Evolutionary conservation across 129 eudicot genomes (phyloP).

Genomic region (Flaveria linearis): DNA sequence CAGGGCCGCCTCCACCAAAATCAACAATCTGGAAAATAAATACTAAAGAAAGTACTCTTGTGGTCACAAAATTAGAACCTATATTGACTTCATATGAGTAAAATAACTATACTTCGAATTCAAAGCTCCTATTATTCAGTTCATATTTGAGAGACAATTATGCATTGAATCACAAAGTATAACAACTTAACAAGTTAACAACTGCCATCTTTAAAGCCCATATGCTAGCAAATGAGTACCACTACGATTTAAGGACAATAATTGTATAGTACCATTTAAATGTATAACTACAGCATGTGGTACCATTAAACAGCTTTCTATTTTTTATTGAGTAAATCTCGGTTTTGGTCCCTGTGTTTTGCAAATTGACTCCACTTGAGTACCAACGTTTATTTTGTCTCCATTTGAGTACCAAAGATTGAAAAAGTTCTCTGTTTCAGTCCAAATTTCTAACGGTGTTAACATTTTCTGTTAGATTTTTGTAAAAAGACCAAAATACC

Average conservation of each 20-base stretch:
- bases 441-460: no score
- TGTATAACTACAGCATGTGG: background rate
- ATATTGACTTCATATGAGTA: background rate
- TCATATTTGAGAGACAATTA: background rate
- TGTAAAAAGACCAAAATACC: no score
- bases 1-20: constrained; percentile 96
- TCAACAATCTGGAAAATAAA: constrained; percentile 66
- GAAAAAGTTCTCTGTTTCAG: no score
- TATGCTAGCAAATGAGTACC: background rate
- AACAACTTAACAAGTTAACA: background rate
- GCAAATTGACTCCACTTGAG: no score
- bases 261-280: background rate
- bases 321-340: no score
- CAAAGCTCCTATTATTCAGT: background rate
- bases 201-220: background rate
- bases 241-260: background rate
- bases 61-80: constrained; percentile 7
- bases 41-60: background rate
- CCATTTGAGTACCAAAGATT: no score
- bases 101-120: constrained; percentile 7
- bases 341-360: no score
- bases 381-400: no score
- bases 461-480: no score
- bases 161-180: background rate
- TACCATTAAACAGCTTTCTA: background rate